Percentiles rank a stretch among this genome's conserved stretches.
phyloP scores from a whole-genome alignment of 2,329 filamentous ascomycete genomes.

The Ophioceras dolichostomum region DNA sequence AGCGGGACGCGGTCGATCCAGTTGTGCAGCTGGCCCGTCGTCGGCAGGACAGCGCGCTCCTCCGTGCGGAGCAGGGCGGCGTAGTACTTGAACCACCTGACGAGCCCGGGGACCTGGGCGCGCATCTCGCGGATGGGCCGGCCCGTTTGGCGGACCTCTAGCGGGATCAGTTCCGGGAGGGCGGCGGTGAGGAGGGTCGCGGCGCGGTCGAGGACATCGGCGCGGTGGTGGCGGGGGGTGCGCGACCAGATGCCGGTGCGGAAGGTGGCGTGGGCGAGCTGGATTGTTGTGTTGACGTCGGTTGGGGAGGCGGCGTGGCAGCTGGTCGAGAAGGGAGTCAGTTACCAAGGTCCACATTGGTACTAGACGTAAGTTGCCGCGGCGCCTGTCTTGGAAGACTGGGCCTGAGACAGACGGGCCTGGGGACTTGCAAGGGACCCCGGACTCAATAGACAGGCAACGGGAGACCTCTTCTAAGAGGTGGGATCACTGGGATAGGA shows the following conservation, averaged over 20 bases:
- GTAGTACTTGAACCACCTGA: constrained; percentile 63
- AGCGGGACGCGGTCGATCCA: constrained; percentile 41
- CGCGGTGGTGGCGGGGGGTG: constrained; percentile 42
- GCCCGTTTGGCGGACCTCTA: constrained; percentile 58
- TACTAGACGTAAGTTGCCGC: too few species aligned
- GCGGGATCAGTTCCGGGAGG: constrained; percentile 42
- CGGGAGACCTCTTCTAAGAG: too few species aligned
- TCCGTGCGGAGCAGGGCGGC: constrained; percentile 54
- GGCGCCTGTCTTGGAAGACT: too few species aligned
- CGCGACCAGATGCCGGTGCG: constrained; percentile 42
- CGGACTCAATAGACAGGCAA: too few species aligned
- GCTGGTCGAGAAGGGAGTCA: constrained; percentile 19
- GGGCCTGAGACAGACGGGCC: neutral
- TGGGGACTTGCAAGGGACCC: too few species aligned
- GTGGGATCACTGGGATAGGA: too few species aligned
- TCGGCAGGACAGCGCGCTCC: constrained; percentile 54
- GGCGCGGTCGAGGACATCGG: constrained; percentile 48
- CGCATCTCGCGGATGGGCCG: constrained; percentile 58
- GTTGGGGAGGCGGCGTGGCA: constrained; percentile 33
- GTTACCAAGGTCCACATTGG: constrained; percentile 37
- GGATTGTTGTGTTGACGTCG: constrained; percentile 29
- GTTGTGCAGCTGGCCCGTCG: constrained; percentile 46
- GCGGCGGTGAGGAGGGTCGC: constrained; percentile 38
- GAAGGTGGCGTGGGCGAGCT: constrained; percentile 31
- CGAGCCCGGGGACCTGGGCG: constrained; percentile 52